Evolutionary conservation across 768 basidiomycete genomes (phyloP), one percentile per base, ranked within the genome.

Genomic region (Fistulinella prunicolor): DNA sequence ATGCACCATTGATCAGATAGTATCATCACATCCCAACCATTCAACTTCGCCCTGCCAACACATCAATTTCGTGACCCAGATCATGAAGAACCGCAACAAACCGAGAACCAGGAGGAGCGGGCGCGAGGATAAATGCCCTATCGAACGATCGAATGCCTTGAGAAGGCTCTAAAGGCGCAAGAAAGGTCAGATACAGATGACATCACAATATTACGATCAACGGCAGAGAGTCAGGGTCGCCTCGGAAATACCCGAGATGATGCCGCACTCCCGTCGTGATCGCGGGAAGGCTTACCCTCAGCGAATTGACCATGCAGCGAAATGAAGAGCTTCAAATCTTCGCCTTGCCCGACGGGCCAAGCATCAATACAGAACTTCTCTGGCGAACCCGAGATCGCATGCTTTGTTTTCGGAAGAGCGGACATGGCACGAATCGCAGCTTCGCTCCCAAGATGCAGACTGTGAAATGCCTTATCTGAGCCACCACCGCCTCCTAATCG

Each of bases 121-220:
- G 86, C 5, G 84, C 82, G 21, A 99, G 73, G 46, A 98, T 78
- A 62, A 98, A 94, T 0, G 90, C 85, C 48, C 96, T 79, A 64
- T 96, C 93, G 68, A 99, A 99, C 19, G 94, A 95, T 38, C 95
- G 81, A 20, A 92, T 70, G 10, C 93, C 94, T 45, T 81, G 80
- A 9, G 82, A 74, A 22, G 86, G 84, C 55, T 79, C 86, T 89
- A 50, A 40, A 53, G 49, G 50, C 29, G 55, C 23, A 30, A 35
- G 17, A 49, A 44, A 35, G 29, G 51, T 68, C 28, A 66, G 61
- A 28, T 43, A 52, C 9, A 20, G 29, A 52, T 56, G 45, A 55
- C 46, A 52, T 58, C 55, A 58, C 39, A 22, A 44, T 20, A 47
- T 30, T 17, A 13, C 21, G 35, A 28, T 32, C 41, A 32, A 23